phyloP scores from a whole-genome alignment of 2,329 filamentous ascomycete species.

The Fusarium vanettenii region DNA sequence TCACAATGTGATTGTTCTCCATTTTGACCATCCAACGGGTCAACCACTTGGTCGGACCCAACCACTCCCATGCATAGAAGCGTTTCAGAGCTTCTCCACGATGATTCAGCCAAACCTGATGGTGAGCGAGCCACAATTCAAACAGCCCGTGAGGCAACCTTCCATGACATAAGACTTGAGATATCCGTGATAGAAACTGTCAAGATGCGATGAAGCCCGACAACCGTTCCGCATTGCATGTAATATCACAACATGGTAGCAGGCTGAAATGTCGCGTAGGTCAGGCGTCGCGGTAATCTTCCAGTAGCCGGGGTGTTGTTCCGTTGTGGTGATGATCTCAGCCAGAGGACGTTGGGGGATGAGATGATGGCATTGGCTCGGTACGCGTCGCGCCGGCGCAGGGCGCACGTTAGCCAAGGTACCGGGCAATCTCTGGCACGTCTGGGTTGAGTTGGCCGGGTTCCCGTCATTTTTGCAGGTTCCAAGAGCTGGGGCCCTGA shows the following conservation, averaged over 20 bases:
- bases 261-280: not conserved
- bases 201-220: not conserved
- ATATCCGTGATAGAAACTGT: not conserved
- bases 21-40: conserved; percentile 14
- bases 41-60: conserved; percentile 30
- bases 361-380: conserved; percentile 23
- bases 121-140: conserved; percentile 2
- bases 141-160: not conserved
- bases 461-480: conserved; percentile 1
- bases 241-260: not conserved
- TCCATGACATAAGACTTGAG: not conserved
- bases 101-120: conserved; percentile 8
- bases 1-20: conserved; percentile 5
- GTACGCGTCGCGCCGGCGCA: conserved; percentile 16
- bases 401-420: conserved; percentile 1
- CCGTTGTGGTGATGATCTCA: conserved; percentile 31
- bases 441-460: not conserved
- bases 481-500: conserved; percentile 6
- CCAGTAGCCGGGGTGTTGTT: not conserved
- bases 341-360: conserved; percentile 18
- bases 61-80: conserved; percentile 8
- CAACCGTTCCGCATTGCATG: not conserved
- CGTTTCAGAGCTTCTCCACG: conserved; percentile 9
- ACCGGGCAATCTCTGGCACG: conserved; percentile 17
- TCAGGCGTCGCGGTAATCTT: not conserved